Percentiles rank a stretch among this genome's conserved stretches.
Evolutionary conservation across 176 grass and related monocot genomes (phyloP).

Genomic region (Melocanna baccifera): DNA sequence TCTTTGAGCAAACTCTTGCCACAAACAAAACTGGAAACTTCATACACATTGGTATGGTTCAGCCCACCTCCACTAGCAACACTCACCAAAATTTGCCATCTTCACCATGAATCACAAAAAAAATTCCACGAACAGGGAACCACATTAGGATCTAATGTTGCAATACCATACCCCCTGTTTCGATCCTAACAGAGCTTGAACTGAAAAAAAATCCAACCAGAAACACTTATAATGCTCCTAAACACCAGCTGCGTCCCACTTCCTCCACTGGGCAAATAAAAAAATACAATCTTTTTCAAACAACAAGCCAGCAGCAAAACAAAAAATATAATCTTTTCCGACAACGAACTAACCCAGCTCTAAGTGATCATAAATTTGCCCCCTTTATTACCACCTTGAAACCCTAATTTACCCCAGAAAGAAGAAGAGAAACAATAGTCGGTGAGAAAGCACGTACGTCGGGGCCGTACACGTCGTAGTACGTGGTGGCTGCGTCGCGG

Average conservation of each 20-base stretch:
- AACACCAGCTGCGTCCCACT: not conserved
- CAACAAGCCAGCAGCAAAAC: not conserved
- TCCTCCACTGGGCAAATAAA: not conserved
- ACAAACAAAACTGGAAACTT: not conserved
- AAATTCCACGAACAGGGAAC: not conserved
- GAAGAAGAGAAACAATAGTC: not conserved
- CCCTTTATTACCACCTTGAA: not conserved
- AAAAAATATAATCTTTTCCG: not conserved
- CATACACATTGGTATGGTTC: not conserved
- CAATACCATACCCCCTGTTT: not conserved
- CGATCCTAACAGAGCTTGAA: not conserved
- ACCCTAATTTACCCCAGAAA: not conserved
- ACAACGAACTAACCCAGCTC: not conserved
- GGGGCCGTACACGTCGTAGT: conserved; percentile 61
- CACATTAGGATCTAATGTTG: not conserved
- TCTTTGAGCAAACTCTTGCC: not conserved
- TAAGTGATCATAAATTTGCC: not conserved
- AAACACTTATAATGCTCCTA: not conserved
- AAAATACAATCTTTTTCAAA: not conserved
- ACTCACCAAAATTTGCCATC: not conserved
- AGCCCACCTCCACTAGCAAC: not conserved
- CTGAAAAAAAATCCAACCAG: not conserved
- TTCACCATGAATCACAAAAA: not conserved
- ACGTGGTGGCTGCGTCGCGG: conserved; percentile 10
- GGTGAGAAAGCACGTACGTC: conserved; percentile 37